Evolutionary conservation across 805 yeast genomes (phyloP).

Genomic region (Candida schatavii): DNA sequence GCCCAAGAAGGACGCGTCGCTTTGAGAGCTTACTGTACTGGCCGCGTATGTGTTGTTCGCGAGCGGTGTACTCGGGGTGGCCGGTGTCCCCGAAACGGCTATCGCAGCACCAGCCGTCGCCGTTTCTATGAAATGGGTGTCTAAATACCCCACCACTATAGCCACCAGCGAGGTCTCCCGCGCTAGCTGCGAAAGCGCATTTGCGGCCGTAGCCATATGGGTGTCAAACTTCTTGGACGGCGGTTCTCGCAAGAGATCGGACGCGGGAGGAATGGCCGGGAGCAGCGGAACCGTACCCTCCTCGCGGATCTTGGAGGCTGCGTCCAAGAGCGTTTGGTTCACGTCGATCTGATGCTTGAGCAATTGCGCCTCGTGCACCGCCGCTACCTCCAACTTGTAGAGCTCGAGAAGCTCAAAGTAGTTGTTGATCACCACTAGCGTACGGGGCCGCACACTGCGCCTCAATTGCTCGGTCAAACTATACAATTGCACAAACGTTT

Average conservation of each 20-base stretch:
- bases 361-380: conserved; percentile 31
- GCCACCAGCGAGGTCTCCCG: conserved; percentile 19
- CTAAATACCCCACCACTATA: conserved; percentile 30
- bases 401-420: conserved; percentile 36
- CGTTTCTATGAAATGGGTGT: conserved; percentile 20
- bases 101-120: not conserved
- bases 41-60: not conserved
- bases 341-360: conserved; percentile 30
- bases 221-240: conserved; percentile 29
- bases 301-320: conserved; percentile 14
- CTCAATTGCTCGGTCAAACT: conserved; percentile 12
- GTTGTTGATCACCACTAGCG: conserved; percentile 24
- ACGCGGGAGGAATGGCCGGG: conserved; percentile 26
- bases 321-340: conserved; percentile 18
- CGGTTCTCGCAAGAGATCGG: conserved; percentile 26
- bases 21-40: not conserved
- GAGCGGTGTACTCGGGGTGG: not conserved
- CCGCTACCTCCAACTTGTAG: conserved; percentile 31
- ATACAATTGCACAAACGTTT: conserved; percentile 27
- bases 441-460: conserved; percentile 5
- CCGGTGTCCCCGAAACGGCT: not conserved
- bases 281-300: conserved; percentile 23
- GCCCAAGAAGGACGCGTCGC: too few relatives aligned
- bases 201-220: conserved; percentile 28
- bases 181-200: conserved; percentile 18